Evolutionary conservation across 176 grass and related monocot genomes (phyloP), one percentile per base, ranked within the genome.

Genomic region (Oryza glaberrima): DNA sequence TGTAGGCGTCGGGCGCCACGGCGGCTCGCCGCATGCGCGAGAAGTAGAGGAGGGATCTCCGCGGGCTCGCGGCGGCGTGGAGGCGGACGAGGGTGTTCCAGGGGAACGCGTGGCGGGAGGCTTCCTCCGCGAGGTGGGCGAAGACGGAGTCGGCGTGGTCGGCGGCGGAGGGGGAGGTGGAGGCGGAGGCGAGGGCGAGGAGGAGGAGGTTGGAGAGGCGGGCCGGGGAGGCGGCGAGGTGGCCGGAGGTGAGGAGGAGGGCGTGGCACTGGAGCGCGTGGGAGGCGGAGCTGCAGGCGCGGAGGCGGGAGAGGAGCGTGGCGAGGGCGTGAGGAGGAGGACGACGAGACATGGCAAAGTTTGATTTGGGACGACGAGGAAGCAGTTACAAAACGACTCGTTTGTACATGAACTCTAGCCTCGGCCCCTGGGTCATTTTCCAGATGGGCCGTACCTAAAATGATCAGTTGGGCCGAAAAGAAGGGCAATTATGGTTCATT

Each of bases 61-160:
- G 72, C 3, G 90, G 93, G 23, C 64, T 73, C 46, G 2, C 7
- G 1, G 47, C 7, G 58, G 65, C 56, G 32, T 95, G 93, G 63
- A 88, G 73, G 16, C 88, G 86, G 52, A 95, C 75, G 80, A 90
- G 58, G 67, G 79, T 95, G 78, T 92, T 95, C 90, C 90, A 95
- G 17, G 85, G 30, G 72, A 95, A 95, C 8, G 93, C 26, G 56
- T 90, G 22, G 17, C 25, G 28, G 11, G 82, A 77, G 28, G 46
- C 78, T 65, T 49, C 20, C 17, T 22, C 25, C 44, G 83, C 82
- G 41, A 86, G 86, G 67, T 56, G 70, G 40, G 84, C 70, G 76
- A 92, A 87, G 58, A 92, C 15, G 9, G 41, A 73, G 60, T 90
- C 88, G 15, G 85, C 78, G 67, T 74, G 69, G 45, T 43, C 32